Percentiles rank a stretch among this genome's conserved stretches.
These are phyloP conservation scores for Capsella rubella DNA, from an alignment of 441 rosid species.

Conservation along the genomic window DNA sequence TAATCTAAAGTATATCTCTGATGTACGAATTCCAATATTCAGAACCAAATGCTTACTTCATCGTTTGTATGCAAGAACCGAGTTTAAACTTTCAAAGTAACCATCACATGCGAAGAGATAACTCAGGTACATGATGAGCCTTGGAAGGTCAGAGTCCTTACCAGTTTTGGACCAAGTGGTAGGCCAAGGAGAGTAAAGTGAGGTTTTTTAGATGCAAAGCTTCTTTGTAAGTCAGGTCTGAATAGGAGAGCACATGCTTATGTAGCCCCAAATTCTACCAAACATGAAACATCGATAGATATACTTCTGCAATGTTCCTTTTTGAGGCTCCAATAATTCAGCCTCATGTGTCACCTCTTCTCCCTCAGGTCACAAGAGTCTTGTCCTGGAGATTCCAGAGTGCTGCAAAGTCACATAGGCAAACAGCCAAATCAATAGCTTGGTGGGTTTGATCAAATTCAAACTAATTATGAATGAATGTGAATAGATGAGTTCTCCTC, in stretches of 20 bases:
- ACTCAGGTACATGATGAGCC: slow-evolving; percentile 36
- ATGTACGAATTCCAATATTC: slow-evolving; percentile 34
- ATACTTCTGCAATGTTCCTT: slow-evolving; percentile 38
- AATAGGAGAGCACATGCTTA: slow-evolving; percentile 43
- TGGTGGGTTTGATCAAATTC: slow-evolving; percentile 35
- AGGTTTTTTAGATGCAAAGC: slow-evolving; percentile 25
- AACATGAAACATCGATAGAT: slow-evolving; percentile 38
- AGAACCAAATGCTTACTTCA: slow-evolving; percentile 32
- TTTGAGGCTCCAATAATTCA: slow-evolving; percentile 40
- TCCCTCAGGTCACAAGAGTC: slow-evolving; percentile 41
- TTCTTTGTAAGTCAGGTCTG: slow-evolving; percentile 35
- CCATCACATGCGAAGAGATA: slow-evolving; percentile 24
- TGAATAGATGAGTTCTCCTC: background rate
- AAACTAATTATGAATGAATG: slow-evolving; percentile 28
- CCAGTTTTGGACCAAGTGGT: slow-evolving; percentile 39
- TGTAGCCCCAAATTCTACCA: slow-evolving; percentile 45
- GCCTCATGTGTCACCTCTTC: slow-evolving; percentile 40
- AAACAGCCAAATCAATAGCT: slow-evolving; percentile 44
- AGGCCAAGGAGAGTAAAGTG: slow-evolving; percentile 39
- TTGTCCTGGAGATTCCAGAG: slow-evolving; percentile 43
- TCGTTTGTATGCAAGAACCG: slow-evolving; percentile 2
- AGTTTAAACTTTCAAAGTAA: slow-evolving; percentile 18
- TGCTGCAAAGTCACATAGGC: slow-evolving; percentile 47
- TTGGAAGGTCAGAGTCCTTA: slow-evolving; percentile 36
- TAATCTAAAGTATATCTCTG: slow-evolving; percentile 6